Percentiles rank a stretch among this genome's conserved stretches.
These are phyloP conservation scores for Saposhnikovia divaricata DNA, from an alignment of 129 eudicot species.

Conservation along the genomic window DNA sequence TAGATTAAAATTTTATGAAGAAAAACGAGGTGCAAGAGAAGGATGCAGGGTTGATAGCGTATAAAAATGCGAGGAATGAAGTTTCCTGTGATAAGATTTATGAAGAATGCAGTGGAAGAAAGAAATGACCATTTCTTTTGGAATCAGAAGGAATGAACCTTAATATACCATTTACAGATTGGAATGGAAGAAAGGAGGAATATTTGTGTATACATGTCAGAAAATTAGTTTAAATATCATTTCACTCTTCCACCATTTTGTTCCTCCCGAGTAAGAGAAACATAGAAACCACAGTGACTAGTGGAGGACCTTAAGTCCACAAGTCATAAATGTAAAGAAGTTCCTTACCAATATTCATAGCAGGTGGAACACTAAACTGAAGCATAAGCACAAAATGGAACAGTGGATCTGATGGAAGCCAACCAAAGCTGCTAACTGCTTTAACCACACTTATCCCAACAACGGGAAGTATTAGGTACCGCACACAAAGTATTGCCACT, in stretches of 20 bases:
- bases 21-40: neutral
- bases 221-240: neutral
- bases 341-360: constrained; percentile 67
- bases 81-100: neutral
- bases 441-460: constrained; percentile 58
- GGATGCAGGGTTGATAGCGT: neutral
- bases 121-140: neutral
- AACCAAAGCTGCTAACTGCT: constrained; percentile 46
- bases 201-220: neutral
- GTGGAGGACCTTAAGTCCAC: neutral
- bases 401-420: constrained; percentile 75
- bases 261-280: too few relatives aligned
- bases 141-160: neutral
- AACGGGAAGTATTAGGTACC: constrained; percentile 52
- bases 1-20: too few relatives aligned
- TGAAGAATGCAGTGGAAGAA: neutral
- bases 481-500: constrained; percentile 43
- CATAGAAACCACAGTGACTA: neutral
- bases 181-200: neutral
- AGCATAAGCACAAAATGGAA: constrained; percentile 68
- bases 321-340: neutral
- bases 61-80: neutral
- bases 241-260: neutral
- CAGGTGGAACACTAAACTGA: constrained; percentile 85
- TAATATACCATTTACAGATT: neutral